Evolutionary conservation across 768 basidiomycete species (phyloP), one percentile per base, ranked within the genome.

Genomic region (Trichaptum fuscoviolaceum): DNA sequence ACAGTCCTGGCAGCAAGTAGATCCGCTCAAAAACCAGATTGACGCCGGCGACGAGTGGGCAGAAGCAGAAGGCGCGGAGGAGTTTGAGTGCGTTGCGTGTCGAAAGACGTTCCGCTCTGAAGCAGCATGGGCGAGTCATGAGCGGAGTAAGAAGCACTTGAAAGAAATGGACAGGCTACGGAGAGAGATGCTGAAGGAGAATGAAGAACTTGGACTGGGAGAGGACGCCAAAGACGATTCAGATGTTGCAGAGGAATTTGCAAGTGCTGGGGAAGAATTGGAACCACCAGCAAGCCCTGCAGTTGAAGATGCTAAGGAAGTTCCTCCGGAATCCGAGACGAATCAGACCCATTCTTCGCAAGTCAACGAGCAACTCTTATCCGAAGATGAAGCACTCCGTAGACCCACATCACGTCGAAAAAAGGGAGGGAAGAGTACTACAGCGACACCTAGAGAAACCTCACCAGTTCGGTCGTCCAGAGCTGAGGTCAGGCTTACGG

Each of bases 11-110:
- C 95, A 98, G 75, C 87, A 85, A 70, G 77, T 88, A 2, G 79
- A 84, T 65, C 74, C 68, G 61, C 73, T 64, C 65, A 65, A 72
- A 24, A 75, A 77, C 27, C 59, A 61, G 24, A 73, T 81, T 57
- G 83, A 86, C 67, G 84, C 79, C 1, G 92, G 92, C 71, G 78
- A 90, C 5, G 89, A 93, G 67, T 92, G 90, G 89, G 87, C 87
- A 3, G 91, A 90, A 73, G 87, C 86, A 7, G 86, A 85, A 30
- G 85, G 89, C 66, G 77, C 84, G 5, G 91, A 94, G 71, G 91
- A 92, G 73, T 95, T 91, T 89, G 95, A 96, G 74, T 99, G 97
- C 72, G 89, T 98, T n/a, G 96, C 89, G 8, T 99, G 97, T 72
- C 82, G 85, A 30, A 98, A 97, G 79, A 82, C 84, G 0, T 99